Percentiles rank a stretch among this genome's conserved stretches.
These are phyloP conservation scores for Spongispora temasekensis DNA, from an alignment of 1,284 basidiomycete genomes.

Conservation along the genomic window DNA sequence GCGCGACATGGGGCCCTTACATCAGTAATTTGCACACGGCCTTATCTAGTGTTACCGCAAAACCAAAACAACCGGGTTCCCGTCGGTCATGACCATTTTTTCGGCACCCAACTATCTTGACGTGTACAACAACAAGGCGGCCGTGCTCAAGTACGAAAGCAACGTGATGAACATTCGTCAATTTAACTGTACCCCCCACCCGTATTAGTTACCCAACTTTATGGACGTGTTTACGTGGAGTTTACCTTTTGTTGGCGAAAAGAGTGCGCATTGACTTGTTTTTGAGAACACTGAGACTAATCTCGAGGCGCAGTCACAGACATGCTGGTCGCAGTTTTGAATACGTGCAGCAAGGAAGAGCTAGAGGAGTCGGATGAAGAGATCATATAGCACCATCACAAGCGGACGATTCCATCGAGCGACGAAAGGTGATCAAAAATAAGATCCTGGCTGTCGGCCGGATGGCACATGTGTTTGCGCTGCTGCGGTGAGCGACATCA, in stretches of 20 bases:
- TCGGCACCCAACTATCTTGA: slow-evolving; percentile 96
- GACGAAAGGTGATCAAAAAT: slow-evolving; percentile 89
- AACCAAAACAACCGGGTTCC: slow-evolving; percentile 90
- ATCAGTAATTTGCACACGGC: too few relatives aligned
- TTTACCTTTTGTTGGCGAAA: slow-evolving; percentile 91
- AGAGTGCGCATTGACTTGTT: slow-evolving; percentile 60
- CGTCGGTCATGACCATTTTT: slow-evolving; percentile 97
- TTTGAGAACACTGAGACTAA: not conserved
- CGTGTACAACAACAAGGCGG: slow-evolving; percentile 96
- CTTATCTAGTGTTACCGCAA: too few relatives aligned
- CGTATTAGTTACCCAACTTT: slow-evolving; percentile 93
- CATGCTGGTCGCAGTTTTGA: slow-evolving; percentile 94
- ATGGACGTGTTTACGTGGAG: slow-evolving; percentile 96
- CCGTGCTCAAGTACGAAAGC: slow-evolving; percentile 94
- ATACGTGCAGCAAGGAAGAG: slow-evolving; percentile 94
- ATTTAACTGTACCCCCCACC: slow-evolving; percentile 95
- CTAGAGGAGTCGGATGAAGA: slow-evolving; percentile 82
- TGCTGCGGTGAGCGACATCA: slow-evolving; percentile 73
- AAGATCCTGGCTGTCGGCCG: slow-evolving; percentile 98
- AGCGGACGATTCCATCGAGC: slow-evolving; percentile 65
- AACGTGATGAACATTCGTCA: slow-evolving; percentile 97
- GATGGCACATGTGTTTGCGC: slow-evolving; percentile 94
- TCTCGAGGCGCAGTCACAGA: slow-evolving; percentile 70
- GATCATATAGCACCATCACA: slow-evolving; percentile 38
- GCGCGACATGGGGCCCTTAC: too few relatives aligned